phyloP scores from a whole-genome alignment of 495 filamentous ascomycete species.

The Friedmanniomyces simplex region DNA sequence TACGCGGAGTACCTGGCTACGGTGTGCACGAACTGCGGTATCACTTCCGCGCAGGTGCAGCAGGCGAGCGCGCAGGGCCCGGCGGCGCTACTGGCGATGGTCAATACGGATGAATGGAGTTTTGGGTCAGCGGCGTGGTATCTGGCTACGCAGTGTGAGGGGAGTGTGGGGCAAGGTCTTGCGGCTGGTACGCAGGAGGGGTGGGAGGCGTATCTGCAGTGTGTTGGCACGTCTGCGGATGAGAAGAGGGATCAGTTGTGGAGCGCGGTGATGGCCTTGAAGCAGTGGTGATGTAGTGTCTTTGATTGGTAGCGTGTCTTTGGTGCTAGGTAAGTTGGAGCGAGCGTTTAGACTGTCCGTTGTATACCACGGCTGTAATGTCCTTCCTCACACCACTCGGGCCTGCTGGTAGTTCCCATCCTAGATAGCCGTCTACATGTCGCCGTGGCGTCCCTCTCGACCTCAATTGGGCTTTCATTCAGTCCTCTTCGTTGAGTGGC shows the following conservation, averaged over 20 bases:
- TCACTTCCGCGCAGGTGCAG: conserved; percentile 5
- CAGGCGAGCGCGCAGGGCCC: conserved; percentile 25
- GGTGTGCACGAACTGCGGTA: conserved; percentile 15
- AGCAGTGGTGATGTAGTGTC: neutral
- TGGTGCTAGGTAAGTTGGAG: too few species aligned
- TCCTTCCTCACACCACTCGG: too few species aligned
- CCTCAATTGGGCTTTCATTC: too few species aligned
- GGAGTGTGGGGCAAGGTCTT: conserved; percentile 38
- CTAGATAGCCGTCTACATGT: too few species aligned
- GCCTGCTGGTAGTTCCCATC: too few species aligned
- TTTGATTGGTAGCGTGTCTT: too few species aligned
- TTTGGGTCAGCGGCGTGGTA: conserved; percentile 74
- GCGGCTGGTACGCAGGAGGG: conserved; percentile 42
- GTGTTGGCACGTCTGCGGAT: conserved; percentile 48
- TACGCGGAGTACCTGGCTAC: conserved; percentile 41
- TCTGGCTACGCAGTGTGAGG: conserved; percentile 50
- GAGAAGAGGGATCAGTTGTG: conserved; percentile 47
- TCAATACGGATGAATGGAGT: conserved; percentile 50
- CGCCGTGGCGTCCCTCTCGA: too few species aligned
- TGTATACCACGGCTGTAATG: too few species aligned
- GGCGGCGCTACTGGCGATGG: conserved; percentile 45
- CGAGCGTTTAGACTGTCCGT: too few species aligned
- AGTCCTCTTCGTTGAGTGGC: too few species aligned
- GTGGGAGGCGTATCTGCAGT: conserved; percentile 54
- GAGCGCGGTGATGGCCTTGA: conserved; percentile 25